Evolutionary conservation across 2,329 filamentous ascomycete species (phyloP).

Genomic region (Scytalidium sp.): DNA sequence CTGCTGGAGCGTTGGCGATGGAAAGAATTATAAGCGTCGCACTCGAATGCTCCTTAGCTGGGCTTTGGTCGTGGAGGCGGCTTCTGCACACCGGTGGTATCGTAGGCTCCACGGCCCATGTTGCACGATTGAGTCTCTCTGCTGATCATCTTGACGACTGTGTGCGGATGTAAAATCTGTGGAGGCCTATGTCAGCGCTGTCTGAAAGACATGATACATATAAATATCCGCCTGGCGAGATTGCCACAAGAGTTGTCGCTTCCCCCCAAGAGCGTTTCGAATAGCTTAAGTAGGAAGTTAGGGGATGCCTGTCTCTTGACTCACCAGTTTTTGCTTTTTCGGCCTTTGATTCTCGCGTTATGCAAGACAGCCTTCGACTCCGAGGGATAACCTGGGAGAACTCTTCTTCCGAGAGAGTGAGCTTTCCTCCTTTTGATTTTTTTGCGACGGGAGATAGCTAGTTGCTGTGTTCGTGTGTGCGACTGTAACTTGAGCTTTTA

Average conservation of each 20-base stretch:
- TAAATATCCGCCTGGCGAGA: neutral
- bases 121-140: conserved; percentile 31
- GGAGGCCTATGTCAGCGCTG: too few relatives aligned
- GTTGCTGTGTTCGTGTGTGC: neutral
- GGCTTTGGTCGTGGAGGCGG: conserved; percentile 34
- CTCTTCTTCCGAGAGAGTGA: too few relatives aligned
- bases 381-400: neutral
- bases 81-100: conserved; percentile 48
- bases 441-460: neutral
- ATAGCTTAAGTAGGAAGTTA: neutral
- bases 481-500: neutral
- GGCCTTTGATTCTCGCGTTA: neutral
- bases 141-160: conserved; percentile 21
- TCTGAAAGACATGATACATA: too few relatives aligned
- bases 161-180: conserved; percentile 1
- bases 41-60: conserved; percentile 15
- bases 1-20: neutral
- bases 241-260: neutral
- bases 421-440: neutral
- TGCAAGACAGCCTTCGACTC: neutral
- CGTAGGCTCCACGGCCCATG: conserved; percentile 51
- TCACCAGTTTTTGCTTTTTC: neutral
- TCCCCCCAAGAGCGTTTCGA: too few relatives aligned
- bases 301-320: neutral
- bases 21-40: neutral